These are phyloP conservation scores for Calvatia gigantea DNA, from an alignment of 768 basidiomycete genomes.

Conservation along the genomic window DNA sequence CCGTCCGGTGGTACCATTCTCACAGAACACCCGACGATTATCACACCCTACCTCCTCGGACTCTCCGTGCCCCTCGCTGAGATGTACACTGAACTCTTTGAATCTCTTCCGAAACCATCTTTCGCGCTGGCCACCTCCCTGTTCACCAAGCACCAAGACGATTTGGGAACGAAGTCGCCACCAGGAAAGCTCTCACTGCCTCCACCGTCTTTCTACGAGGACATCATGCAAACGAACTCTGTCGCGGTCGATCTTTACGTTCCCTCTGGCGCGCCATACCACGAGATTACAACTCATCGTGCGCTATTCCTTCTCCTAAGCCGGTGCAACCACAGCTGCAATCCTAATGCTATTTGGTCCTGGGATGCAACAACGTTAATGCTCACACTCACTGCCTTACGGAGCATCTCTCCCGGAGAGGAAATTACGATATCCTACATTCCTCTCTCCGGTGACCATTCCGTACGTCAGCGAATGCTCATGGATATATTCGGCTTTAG, in stretches of 20 bases:
- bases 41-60: constrained; percentile 25
- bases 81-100: constrained; percentile 23
- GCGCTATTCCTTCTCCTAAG: constrained; percentile 39
- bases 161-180: constrained; percentile 24
- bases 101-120: constrained; percentile 22
- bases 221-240: constrained; percentile 42
- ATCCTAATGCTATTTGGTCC: constrained; percentile 38
- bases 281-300: constrained; percentile 29
- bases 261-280: constrained; percentile 13
- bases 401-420: constrained; percentile 34
- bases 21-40: constrained; percentile 37
- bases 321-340: constrained; percentile 46
- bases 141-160: constrained; percentile 4
- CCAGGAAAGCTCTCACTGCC: constrained; percentile 26
- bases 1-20: constrained; percentile 29
- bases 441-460: constrained; percentile 32
- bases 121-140: constrained; percentile 3
- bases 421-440: constrained; percentile 45
- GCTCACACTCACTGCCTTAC: constrained; percentile 36
- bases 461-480: constrained; percentile 30
- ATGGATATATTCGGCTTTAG: constrained; percentile 35
- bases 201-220: constrained; percentile 29
- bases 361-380: constrained; percentile 39
- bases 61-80: constrained; percentile 23
- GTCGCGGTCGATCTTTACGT: constrained; percentile 30